Evolutionary conservation across 163 green algal species (phyloP).

Genomic region (Coccomyxa subellipsoidea): DNA sequence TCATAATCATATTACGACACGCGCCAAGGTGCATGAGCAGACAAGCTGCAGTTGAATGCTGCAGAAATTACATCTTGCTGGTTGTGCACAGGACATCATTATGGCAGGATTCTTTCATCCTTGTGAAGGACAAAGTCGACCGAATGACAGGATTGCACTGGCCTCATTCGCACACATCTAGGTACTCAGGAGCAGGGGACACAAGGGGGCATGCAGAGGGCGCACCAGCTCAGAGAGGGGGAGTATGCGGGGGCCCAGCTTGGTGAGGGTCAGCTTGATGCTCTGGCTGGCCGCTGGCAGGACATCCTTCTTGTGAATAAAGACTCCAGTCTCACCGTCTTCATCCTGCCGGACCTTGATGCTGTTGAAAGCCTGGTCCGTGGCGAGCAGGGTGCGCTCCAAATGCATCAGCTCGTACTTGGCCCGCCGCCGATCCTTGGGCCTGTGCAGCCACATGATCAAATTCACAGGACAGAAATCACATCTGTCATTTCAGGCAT

Average conservation of each 20-base stretch:
- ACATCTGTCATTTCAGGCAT: no score
- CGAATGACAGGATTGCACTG: no score
- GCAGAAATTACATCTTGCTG: no score
- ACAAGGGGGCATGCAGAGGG: neutral
- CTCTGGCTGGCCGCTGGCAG: constrained; percentile 36
- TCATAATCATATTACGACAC: no score
- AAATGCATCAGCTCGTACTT: constrained; percentile 30
- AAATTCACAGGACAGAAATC: no score
- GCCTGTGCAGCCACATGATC: neutral
- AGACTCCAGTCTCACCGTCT: neutral
- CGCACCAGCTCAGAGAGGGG: constrained; percentile 12
- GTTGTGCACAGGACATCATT: no score
- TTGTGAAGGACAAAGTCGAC: no score
- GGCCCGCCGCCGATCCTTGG: neutral
- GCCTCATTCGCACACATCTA: no score
- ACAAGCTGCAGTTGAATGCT: no score
- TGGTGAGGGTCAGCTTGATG: constrained; percentile 22
- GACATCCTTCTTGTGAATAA: neutral
- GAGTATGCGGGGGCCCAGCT: constrained; percentile 9
- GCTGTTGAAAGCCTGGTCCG: neutral
- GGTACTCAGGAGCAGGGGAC: neutral
- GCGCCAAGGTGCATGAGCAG: no score
- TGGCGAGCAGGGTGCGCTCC: neutral
- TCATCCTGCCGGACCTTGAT: neutral
- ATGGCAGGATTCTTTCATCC: no score